These are phyloP conservation scores for Quercus aquifolioides DNA, from an alignment of 306 rosid species.

Conservation along the genomic window DNA sequence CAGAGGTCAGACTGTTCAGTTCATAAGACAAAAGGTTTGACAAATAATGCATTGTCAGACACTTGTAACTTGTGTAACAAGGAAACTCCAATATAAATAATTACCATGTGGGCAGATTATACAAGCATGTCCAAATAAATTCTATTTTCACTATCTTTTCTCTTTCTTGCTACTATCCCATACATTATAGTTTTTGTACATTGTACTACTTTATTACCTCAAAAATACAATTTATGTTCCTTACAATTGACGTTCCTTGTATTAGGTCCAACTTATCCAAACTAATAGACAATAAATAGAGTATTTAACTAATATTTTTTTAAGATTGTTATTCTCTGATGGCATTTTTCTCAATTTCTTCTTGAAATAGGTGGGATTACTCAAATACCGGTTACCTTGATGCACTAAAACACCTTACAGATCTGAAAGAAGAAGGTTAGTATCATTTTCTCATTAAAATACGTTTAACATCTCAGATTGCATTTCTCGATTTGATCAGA, in stretches of 20 bases:
- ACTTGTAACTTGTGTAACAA: background rate
- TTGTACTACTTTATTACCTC: background rate
- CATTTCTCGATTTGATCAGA: slow-evolving; percentile 34
- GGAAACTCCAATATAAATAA: background rate
- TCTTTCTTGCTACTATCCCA: slow-evolving; percentile 6
- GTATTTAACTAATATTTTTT: background rate
- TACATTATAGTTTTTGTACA: background rate
- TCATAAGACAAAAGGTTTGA: background rate
- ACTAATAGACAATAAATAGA: background rate
- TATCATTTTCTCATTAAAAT: slow-evolving; percentile 10
- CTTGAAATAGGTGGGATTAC: slow-evolving; percentile 85
- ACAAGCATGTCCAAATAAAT: background rate
- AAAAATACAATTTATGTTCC: background rate
- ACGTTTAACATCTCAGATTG: background rate
- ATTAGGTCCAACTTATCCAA: too few species aligned
- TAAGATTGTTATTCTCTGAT: slow-evolving; percentile 4
- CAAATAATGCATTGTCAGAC: background rate
- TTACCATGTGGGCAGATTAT: background rate
- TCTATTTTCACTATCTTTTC: background rate
- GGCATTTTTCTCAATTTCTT: slow-evolving; percentile 19
- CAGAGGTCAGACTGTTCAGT: too few species aligned
- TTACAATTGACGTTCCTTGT: background rate
- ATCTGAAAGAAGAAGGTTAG: slow-evolving; percentile 83
- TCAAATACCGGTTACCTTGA: slow-evolving; percentile 84
- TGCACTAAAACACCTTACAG: slow-evolving; percentile 92